These are phyloP conservation scores for Pogostemon cablin DNA, from an alignment of 257 asterid species.

Conservation along the genomic window DNA sequence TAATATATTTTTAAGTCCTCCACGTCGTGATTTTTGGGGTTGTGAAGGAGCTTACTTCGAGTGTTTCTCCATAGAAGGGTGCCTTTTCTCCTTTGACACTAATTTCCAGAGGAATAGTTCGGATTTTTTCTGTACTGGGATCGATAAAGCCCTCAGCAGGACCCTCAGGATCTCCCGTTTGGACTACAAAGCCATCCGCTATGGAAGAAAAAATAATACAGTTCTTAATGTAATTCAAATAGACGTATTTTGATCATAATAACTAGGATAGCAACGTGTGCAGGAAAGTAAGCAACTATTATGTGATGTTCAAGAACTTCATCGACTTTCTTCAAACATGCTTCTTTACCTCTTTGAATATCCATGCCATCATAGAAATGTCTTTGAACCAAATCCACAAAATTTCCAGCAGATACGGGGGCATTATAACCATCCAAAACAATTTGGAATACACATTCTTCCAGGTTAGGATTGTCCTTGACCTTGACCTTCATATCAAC, in stretches of 20 bases:
- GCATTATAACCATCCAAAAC: slow-evolving; percentile 98
- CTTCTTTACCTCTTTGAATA: slow-evolving; percentile 83
- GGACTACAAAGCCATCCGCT: slow-evolving; percentile 99
- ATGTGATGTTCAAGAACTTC: background rate
- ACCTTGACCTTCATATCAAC: slow-evolving; percentile 99
- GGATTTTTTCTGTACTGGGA: slow-evolving; percentile 90
- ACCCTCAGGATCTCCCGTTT: slow-evolving; percentile 99
- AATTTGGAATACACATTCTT: slow-evolving; percentile 76
- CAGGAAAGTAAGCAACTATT: background rate
- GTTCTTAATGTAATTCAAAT: slow-evolving; percentile 25
- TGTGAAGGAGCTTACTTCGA: slow-evolving; percentile 65
- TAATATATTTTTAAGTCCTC: no score
- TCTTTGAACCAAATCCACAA: slow-evolving; percentile 85
- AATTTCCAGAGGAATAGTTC: slow-evolving; percentile 87
- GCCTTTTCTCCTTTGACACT: slow-evolving; percentile 87
- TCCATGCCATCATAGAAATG: slow-evolving; percentile 99
- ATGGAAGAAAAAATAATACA: slow-evolving; percentile 43
- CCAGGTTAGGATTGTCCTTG: slow-evolving; percentile 85
- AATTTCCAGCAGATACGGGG: slow-evolving; percentile 96
- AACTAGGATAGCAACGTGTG: background rate
- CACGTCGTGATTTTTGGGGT: background rate
- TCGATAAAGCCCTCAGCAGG: slow-evolving; percentile 98
- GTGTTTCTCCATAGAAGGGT: slow-evolving; percentile 87
- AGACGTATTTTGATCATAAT: background rate
- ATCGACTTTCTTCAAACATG: slow-evolving; percentile 7